A percentile compares a stretch with the other conserved stretches of the same genome.
These are phyloP conservation scores for Lasiosphaeriaceae sp. DNA, from an alignment of 495 filamentous ascomycete species.

Conservation along the genomic window DNA sequence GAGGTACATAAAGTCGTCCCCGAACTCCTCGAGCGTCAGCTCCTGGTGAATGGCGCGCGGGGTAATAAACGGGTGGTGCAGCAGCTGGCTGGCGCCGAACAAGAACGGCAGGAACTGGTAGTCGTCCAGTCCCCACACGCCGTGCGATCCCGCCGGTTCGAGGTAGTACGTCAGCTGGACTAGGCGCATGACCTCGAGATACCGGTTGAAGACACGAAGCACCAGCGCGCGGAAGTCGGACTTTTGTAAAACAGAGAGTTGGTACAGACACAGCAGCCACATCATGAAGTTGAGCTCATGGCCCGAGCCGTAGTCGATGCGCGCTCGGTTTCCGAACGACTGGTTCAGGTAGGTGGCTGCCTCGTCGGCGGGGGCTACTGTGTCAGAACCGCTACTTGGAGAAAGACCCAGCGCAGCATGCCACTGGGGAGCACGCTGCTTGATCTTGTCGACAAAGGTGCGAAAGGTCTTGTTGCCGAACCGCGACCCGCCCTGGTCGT, in stretches of 20 bases:
- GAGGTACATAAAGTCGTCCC: constrained; percentile 78
- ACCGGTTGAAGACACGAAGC: constrained; percentile 73
- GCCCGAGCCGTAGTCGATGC: constrained; percentile 97
- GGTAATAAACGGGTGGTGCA: constrained; percentile 82
- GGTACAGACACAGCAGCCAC: constrained; percentile 87
- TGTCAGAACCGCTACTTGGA: constrained; percentile 38
- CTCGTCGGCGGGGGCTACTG: constrained; percentile 53
- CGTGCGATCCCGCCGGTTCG: constrained; percentile 90
- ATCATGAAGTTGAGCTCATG: constrained; percentile 96
- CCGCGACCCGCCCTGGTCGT: constrained; percentile 79
- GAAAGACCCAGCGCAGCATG: constrained; percentile 53
- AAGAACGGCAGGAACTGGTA: constrained; percentile 97
- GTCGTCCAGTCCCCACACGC: constrained; percentile 97
- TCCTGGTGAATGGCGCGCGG: constrained; percentile 83
- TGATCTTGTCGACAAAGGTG: constrained; percentile 69
- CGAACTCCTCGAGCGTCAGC: constrained; percentile 80
- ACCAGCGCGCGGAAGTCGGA: constrained; percentile 69
- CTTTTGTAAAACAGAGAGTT: constrained; percentile 60
- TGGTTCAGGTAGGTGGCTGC: constrained; percentile 74
- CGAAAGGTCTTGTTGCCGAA: constrained; percentile 95
- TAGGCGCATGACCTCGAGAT: constrained; percentile 73
- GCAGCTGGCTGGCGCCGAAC: constrained; percentile 85
- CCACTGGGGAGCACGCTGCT: constrained; percentile 52
- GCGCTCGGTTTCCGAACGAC: constrained; percentile 75
- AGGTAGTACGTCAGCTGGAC: constrained; percentile 90